These are phyloP conservation scores for Epichloe brachyelytri DNA, from an alignment of 2,329 filamentous ascomycete species.

Conservation along the genomic window DNA sequence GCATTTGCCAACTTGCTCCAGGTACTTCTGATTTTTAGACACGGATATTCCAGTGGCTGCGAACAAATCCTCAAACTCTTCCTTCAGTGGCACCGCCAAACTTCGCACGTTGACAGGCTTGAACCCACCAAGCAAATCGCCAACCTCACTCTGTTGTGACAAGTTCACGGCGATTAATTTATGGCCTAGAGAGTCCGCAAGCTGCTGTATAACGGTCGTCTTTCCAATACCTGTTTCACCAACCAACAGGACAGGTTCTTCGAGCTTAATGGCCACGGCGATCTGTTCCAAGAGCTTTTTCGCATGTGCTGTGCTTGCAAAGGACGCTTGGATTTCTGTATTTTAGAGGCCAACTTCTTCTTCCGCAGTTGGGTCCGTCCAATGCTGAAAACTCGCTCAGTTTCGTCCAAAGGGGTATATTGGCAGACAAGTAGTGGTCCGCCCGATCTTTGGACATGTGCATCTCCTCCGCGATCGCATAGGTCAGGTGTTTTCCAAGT, in stretches of 20 bases:
- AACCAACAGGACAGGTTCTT: conserved; percentile 88
- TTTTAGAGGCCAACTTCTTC: conserved; percentile 34
- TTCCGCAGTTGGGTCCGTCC: conserved; percentile 54
- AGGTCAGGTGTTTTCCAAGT: conserved; percentile 46
- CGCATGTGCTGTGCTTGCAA: conserved; percentile 81
- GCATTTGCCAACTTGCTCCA: conserved; percentile 67
- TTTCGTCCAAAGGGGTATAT: conserved; percentile 60
- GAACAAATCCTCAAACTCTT: conserved; percentile 88
- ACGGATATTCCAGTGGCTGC: conserved; percentile 71
- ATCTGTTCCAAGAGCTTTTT: conserved; percentile 80
- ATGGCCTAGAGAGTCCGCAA: conserved; percentile 72
- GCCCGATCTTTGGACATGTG: conserved; percentile 73
- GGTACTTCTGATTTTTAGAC: conserved; percentile 76
- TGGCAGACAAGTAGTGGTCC: conserved; percentile 61
- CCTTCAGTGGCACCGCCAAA: conserved; percentile 77
- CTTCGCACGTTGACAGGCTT: conserved; percentile 89
- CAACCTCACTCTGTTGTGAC: conserved; percentile 93
- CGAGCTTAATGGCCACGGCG: conserved; percentile 64
- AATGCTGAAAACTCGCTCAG: conserved; percentile 43
- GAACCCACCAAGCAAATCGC: conserved; percentile 91
- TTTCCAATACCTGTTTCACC: conserved; percentile 98
- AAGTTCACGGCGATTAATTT: conserved; percentile 88
- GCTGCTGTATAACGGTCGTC: conserved; percentile 87
- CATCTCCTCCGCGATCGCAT: conserved; percentile 71
- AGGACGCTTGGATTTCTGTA: conserved; percentile 43